A percentile compares a stretch with the other conserved stretches of the same genome.
Evolutionary conservation across 345 rosid species (phyloP).

Genomic region (Aethionema arabicum): DNA sequence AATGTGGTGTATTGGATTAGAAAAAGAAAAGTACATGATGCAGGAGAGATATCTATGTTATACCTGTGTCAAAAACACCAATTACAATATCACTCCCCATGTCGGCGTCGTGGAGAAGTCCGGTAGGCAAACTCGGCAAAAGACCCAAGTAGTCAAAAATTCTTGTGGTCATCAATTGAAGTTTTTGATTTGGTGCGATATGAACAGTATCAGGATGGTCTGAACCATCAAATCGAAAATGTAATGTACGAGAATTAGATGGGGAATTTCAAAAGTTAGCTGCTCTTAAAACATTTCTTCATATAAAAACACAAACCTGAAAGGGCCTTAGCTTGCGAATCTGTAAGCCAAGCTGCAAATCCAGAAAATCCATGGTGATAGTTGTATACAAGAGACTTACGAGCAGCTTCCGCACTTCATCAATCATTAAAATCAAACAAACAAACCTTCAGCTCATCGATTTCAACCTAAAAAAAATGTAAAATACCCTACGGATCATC

Average conservation of each 20-base stretch:
- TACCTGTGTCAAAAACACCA: conserved; percentile 17
- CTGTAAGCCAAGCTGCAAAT: conserved; percentile 54
- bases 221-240: not conserved
- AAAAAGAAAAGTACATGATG: no score
- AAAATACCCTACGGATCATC: conserved; percentile 14
- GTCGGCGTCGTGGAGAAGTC: conserved; percentile 26
- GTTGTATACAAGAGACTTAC: conserved; percentile 46
- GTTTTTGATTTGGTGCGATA: not conserved
- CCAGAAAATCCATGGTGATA: conserved; percentile 61
- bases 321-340: conserved; percentile 48
- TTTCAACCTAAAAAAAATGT: not conserved
- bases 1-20: no score
- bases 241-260: not conserved
- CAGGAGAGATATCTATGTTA: not conserved
- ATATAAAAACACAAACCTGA: conserved; percentile 35
- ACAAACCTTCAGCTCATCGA: not conserved
- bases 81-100: conserved; percentile 28
- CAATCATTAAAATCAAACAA: conserved; percentile 10
- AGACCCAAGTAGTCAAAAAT: conserved; percentile 20
- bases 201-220: not conserved
- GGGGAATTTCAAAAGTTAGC: no score
- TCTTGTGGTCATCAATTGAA: conserved; percentile 10
- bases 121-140: conserved; percentile 4
- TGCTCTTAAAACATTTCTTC: not conserved
- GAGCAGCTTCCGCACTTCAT: conserved; percentile 47